Evolutionary conservation across 176 grass and related monocot genomes (phyloP).

Genomic region (Neostapfia colusana): DNA sequence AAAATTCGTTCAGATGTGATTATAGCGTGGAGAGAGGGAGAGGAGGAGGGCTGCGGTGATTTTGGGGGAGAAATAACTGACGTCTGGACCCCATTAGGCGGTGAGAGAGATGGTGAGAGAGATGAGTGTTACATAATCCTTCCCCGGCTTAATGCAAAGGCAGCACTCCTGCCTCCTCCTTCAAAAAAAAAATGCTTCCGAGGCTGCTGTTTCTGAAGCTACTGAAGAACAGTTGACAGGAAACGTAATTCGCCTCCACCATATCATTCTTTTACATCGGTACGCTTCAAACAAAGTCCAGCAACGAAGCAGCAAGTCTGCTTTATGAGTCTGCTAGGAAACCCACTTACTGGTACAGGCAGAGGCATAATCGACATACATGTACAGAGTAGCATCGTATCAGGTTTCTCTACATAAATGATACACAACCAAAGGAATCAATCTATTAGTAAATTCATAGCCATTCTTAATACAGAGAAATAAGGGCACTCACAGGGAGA

Average conservation of each 20-base stretch:
- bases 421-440: not conserved
- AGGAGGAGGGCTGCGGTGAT: too few species aligned
- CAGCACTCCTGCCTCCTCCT: too few species aligned
- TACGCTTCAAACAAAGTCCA: too few species aligned
- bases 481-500: constrained; percentile 92
- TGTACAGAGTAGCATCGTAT: not conserved
- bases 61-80: too few species aligned
- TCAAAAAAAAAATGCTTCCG: constrained; percentile 17
- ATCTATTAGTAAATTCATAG: not conserved
- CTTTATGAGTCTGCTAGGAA: not conserved
- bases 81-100: too few species aligned
- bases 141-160: too few species aligned
- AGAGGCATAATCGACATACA: not conserved
- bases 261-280: too few species aligned
- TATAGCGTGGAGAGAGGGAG: too few species aligned
- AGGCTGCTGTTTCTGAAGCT: not conserved
- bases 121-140: too few species aligned
- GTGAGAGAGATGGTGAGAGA: too few species aligned
- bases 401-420: not conserved
- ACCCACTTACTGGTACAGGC: not conserved
- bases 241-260: too few species aligned
- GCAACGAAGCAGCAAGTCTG: not conserved
- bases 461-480: constrained; percentile 6
- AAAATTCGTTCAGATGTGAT: too few species aligned
- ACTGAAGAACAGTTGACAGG: not conserved